These are phyloP conservation scores for Coniochaeta ligniaria DNA, from an alignment of 2,329 filamentous ascomycete genomes.

Conservation along the genomic window DNA sequence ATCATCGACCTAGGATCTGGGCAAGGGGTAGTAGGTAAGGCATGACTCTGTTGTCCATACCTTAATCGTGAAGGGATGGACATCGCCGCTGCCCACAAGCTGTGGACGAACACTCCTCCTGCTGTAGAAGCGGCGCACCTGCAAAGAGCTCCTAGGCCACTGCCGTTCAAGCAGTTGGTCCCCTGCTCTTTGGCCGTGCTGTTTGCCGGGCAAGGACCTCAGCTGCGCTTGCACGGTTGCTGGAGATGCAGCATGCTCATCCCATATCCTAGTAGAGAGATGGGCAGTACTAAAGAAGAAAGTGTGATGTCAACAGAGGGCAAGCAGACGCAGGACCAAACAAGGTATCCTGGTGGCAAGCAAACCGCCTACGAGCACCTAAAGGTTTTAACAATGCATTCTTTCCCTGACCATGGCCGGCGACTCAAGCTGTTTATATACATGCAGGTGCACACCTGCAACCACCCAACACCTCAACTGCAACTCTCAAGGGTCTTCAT, in stretches of 20 bases:
- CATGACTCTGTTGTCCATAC: too few species aligned
- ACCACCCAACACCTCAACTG: neutral
- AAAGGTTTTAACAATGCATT: neutral
- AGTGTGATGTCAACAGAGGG: too few species aligned
- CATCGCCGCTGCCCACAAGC: neutral
- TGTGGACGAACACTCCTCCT: too few species aligned
- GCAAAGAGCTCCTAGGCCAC: neutral
- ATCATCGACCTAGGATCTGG: neutral
- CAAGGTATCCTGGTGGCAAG: too few species aligned
- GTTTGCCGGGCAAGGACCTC: neutral
- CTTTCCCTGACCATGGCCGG: neutral
- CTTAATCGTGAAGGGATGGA: neutral
- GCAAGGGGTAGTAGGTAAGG: neutral
- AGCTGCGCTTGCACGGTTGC: neutral
- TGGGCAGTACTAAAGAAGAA: too few species aligned
- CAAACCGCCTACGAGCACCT: neutral
- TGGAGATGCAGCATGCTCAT: neutral
- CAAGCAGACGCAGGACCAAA: neutral
- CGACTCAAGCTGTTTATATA: neutral
- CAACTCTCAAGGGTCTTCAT: slow-evolving; percentile 39
- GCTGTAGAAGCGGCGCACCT: neutral
- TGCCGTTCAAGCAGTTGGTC: neutral
- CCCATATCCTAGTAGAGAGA: neutral
- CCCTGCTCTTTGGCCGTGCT: too few species aligned
- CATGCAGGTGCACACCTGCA: neutral